Percentiles rank a stretch among this genome's conserved stretches.
Conservation (phyloP, 2,329 filamentous ascomycete genomes). For the Cadophora malorum region DNA sequence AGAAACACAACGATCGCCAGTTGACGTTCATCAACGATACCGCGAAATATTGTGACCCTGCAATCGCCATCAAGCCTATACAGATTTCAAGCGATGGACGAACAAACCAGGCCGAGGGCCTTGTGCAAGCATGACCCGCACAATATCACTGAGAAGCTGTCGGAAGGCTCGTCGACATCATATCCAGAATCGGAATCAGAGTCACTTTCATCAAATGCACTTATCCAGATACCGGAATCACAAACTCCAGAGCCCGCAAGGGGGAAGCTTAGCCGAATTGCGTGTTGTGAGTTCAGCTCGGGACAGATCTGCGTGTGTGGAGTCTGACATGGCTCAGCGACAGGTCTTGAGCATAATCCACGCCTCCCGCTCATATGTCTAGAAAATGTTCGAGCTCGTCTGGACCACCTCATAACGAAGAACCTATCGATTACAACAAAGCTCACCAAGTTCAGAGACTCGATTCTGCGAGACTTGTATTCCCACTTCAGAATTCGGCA, state of each 20-base stretch:
- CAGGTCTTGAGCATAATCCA: not conserved
- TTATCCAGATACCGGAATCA: not conserved
- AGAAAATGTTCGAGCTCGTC: slow-evolving; percentile 15
- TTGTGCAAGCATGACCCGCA: not conserved
- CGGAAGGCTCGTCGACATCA: not conserved
- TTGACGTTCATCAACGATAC: not conserved
- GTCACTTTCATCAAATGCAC: not conserved
- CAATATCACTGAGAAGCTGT: not conserved
- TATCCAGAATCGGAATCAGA: not conserved
- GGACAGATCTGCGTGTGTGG: not conserved
- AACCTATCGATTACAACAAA: slow-evolving; percentile 22
- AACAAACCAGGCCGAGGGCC: not conserved
- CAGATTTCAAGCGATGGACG: not conserved
- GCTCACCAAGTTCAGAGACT: slow-evolving; percentile 17
- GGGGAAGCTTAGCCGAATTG: not conserved
- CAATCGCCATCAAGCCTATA: not conserved
- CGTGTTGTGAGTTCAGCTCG: not conserved
- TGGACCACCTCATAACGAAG: slow-evolving; percentile 17
- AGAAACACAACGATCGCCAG: not conserved
- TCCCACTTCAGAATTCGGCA: slow-evolving; percentile 25
- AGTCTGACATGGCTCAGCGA: not conserved
- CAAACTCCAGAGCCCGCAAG: not conserved
- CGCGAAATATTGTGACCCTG: not conserved
- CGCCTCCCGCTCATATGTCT: slow-evolving; percentile 10
- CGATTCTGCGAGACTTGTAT: slow-evolving; percentile 21